Base-by-base conservation (phyloP, 768 basidiomycete species). In the Pleurotus cornucopiae region DNA sequence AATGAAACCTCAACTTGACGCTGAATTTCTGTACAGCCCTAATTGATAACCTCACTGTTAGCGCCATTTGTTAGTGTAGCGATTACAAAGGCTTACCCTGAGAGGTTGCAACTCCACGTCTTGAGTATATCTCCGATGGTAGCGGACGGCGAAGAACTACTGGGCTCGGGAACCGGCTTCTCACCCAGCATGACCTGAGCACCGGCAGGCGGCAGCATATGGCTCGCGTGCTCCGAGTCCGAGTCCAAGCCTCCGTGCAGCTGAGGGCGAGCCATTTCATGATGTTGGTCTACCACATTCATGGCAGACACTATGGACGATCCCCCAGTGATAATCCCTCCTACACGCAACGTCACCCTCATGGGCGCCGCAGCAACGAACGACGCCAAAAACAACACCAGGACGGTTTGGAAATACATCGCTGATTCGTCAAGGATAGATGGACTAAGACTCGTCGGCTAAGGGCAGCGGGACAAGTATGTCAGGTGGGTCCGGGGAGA, bases 231-330 rank as follows among this genome's bases (percentile, higher is more conserved):
- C 9, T 53, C 51, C 39, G 51, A 53, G 26, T 53, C 51, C 9
- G 51, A 53, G 21, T 53, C 51, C 39, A 53, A 53, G 37, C 51
- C 51, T 21, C 51, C 51, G 21, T 53, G 51, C 12, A 53, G 51
- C 21, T 11, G 18, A 41, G 51, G 21, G 12, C 5, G 16, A 16
- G 37, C 39, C 11, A 41, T n/a, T 11, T 53, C 12, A 13, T 9
- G n/a, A 3, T 40, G 14, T 1, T 39, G n/a, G 13, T 30, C 51
- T 5, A 20, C 39, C 18, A 39, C 14, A 21, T 25, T 53, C 14
- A 39, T 7, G 14, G 39, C 20, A 39, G 37, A 21, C n/a, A 25
- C 9, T 11, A 14, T 18, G 39, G n/a, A 18, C 30, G 30, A 34
- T 41, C 51, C 51, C n/a, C 51, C 51, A 7, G 38, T 11, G 18